Percentiles rank a stretch among this genome's conserved stretches.
These are phyloP conservation scores for Salvia hispanica DNA, from an alignment of 257 asterid species.

Conservation along the genomic window DNA sequence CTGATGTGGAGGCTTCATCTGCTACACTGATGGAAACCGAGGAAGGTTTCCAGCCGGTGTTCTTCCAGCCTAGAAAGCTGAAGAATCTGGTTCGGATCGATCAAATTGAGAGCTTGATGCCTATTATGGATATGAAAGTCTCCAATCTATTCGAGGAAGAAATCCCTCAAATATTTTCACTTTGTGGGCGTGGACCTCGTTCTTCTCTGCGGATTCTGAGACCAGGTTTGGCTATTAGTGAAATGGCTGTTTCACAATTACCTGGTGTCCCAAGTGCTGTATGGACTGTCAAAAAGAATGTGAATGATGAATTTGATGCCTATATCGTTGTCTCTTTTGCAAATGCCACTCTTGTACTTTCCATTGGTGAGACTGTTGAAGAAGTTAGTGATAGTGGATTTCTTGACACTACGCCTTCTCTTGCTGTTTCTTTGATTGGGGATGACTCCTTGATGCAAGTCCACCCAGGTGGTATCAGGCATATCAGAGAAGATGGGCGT, in stretches of 20 bases:
- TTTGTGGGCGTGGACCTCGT: constrained; percentile 98
- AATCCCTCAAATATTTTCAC: constrained; percentile 89
- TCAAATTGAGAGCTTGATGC: constrained; percentile 94
- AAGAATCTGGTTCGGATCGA: constrained; percentile 91
- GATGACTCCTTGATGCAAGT: constrained; percentile 99
- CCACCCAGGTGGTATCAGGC: constrained; percentile 98
- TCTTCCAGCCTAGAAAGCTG: constrained; percentile 93
- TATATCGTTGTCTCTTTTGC: constrained; percentile 97
- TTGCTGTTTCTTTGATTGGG: constrained; percentile 92
- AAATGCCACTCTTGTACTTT: constrained; percentile 97
- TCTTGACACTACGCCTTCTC: constrained; percentile 96
- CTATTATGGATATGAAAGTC: constrained; percentile 95
- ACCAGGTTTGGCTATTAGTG: constrained; percentile 98
- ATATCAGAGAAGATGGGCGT: constrained; percentile 98
- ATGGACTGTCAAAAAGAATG: constrained; percentile 97
- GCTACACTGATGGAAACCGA: constrained; percentile 95
- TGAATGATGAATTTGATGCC: constrained; percentile 93
- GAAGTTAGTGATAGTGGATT: constrained; percentile 99
- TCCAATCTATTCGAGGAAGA: constrained; percentile 88
- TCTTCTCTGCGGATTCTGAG: constrained; percentile 81
- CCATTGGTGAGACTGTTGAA: constrained; percentile 98
- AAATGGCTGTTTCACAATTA: constrained; percentile 98
- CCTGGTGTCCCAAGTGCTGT: constrained; percentile 99
- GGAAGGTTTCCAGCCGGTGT: constrained; percentile 97
- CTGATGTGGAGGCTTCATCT: constrained; percentile 94